Base-by-base conservation (phyloP, 257 asterid species). In the Nicotiana otophora region DNA sequence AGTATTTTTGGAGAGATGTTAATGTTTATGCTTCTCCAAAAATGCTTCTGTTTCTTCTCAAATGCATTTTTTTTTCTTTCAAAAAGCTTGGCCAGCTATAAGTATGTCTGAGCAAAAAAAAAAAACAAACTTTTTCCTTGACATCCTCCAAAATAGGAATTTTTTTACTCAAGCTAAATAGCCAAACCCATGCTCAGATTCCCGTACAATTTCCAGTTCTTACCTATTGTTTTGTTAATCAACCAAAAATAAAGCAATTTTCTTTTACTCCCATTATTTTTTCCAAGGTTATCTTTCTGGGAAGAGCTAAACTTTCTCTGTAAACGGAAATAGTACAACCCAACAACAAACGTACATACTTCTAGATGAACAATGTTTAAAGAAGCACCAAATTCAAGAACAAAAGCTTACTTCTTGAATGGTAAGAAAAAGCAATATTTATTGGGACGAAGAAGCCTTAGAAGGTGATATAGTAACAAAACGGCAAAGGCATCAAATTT, bases 201-300 rank as follows among this genome's bases (percentile, higher is more conserved):
- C 7, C 75, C 75, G 33, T 16, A 42, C 34, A 42, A 70, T 70
- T n/a, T 70, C 78, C 78, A 70, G 78, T 69, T 39, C 78, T n/a
- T 39, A 69, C 33, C 57, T 69, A 36, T 69, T 5, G n/a, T 42
- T 70, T 42, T 58, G 10, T 42, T 42, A 42, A 70, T 42, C 58
- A 70, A 5, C 79, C 11, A 42, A 42, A 39, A 72, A 36, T 31
- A n/a, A 20, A 46, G 20, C 57, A 72, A 46, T 58, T 72, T 72
- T 46, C 78, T 72, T 20, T 46, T 20, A 72, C 46, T 70, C 60
- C 78, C 58, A 20, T 39, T 12, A 70, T 11, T 42, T n/a, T 42
- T 72, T 69, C 55, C 55, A 36, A 36, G 10, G 19, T 54, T 54
- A 69, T 4, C 39, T 69, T 68, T 72, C 36, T 11, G 12, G 20